Conservation (phyloP, 768 basidiomycete genomes). For the Boletus fagicola region DNA sequence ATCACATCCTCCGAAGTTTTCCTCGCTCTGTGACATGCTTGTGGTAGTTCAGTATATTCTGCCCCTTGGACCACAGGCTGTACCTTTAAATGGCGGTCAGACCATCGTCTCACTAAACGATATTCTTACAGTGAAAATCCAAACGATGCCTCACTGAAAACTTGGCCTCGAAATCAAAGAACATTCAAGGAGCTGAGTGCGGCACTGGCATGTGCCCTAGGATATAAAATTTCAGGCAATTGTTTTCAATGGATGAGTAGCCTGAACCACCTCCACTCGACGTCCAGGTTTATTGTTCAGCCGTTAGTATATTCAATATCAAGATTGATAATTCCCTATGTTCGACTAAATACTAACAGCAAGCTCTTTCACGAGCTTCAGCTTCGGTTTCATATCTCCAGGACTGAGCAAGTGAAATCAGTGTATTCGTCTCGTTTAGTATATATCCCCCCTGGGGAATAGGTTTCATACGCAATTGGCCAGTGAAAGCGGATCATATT, state of each 20-base stretch:
- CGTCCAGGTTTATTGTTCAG: not conserved
- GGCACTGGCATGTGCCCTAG: not conserved
- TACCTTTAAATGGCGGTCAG: constrained; percentile 1
- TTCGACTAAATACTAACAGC: no score
- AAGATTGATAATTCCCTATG: no score
- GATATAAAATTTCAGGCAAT: not conserved
- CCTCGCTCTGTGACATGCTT: not conserved
- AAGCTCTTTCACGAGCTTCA: not conserved
- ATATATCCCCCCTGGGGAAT: no score
- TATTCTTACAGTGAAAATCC: not conserved
- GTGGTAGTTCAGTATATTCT: not conserved
- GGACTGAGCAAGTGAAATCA: not conserved
- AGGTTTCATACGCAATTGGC: not conserved
- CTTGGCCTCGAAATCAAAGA: not conserved
- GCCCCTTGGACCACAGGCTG: not conserved
- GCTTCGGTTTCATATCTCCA: not conserved
- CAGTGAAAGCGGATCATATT: not conserved
- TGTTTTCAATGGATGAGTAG: not conserved
- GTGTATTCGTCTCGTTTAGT: no score
- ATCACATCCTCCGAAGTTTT: not conserved
- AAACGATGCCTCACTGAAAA: not conserved
- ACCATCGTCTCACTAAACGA: not conserved
- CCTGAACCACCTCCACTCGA: constrained; percentile 2
- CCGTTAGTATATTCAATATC: no score
- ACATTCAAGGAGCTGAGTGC: not conserved